Percentiles rank a stretch among this genome's conserved stretches.
Conservation (phyloP, 768 basidiomycete genomes). For the Lyophyllum atratum region DNA sequence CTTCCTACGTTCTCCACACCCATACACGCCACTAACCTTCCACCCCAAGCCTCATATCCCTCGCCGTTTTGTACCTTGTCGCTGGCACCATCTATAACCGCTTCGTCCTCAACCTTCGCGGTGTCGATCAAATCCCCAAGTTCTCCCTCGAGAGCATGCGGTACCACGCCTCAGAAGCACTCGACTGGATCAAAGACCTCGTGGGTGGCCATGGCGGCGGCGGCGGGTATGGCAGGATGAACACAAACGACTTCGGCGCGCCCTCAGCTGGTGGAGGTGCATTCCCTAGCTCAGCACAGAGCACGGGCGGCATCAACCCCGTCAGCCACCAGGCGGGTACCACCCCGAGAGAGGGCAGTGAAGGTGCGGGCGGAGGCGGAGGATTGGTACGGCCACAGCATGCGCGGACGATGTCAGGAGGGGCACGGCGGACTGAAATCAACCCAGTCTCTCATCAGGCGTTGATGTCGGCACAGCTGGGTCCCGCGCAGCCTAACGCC, state of each 20-base stretch:
- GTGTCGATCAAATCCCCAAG: conserved; percentile 73
- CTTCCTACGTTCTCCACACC: neutral
- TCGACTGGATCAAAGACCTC: conserved; percentile 46
- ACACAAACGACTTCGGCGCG: neutral
- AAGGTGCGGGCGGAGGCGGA: conserved; percentile 1
- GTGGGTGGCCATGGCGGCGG: conserved; percentile 24
- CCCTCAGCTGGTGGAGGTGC: conserved; percentile 2
- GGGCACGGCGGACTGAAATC: conserved; percentile 26
- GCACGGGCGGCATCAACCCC: conserved; percentile 28
- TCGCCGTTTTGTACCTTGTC: conserved; percentile 66
- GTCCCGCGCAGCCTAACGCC: conserved; percentile 6
- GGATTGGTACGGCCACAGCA: conserved; percentile 33
- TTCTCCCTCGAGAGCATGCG: conserved; percentile 54
- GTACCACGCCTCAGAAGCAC: conserved; percentile 45
- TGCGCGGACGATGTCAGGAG: conserved; percentile 12
- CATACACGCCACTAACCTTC: neutral
- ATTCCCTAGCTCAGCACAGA: conserved; percentile 5
- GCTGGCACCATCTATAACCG: conserved; percentile 78
- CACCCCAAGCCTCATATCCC: conserved; percentile 47
- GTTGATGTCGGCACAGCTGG: conserved; percentile 27
- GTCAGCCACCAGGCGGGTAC: conserved; percentile 33
- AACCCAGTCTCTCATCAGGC: conserved; percentile 47
- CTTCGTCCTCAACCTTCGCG: conserved; percentile 69
- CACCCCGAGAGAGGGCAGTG: conserved; percentile 16
- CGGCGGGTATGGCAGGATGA: conserved; percentile 15